Evolutionary conservation across 192 early-diverging fungal genomes (phyloP).

Genomic region (Paraglomus brasilianum): DNA sequence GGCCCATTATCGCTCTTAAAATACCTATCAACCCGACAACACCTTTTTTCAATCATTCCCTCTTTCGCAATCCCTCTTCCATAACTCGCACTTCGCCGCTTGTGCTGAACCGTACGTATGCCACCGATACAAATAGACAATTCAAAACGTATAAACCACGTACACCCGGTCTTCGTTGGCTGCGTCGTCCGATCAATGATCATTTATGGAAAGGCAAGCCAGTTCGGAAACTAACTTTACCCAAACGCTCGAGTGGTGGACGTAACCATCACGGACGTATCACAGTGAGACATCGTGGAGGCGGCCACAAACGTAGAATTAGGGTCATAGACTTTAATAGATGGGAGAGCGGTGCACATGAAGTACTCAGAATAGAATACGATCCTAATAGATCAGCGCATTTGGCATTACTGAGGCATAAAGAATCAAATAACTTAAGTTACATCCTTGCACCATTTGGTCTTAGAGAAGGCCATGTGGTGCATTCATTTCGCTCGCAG

Average conservation of each 20-base stretch:
- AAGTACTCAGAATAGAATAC: constrained; percentile 89
- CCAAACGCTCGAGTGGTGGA: constrained; percentile 82
- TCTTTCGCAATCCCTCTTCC: too few relatives aligned
- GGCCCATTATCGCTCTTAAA: too few relatives aligned
- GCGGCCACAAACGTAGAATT: constrained; percentile 86
- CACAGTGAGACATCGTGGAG: constrained; percentile 90
- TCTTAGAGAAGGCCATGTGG: constrained; percentile 71
- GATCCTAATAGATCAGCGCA: constrained; percentile 90
- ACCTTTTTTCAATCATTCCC: too few relatives aligned
- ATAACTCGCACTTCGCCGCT: too few relatives aligned
- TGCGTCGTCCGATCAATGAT: constrained; percentile 79
- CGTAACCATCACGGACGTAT: constrained; percentile 88
- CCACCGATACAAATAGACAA: constrained; percentile 39
- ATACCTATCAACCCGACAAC: too few relatives aligned
- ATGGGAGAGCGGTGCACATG: constrained; percentile 65
- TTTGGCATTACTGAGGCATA: constrained; percentile 80
- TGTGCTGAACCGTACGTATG: constrained; percentile 41
- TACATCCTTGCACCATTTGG: constrained; percentile 86
- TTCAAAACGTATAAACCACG: constrained; percentile 94
- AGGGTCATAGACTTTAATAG: constrained; percentile 88
- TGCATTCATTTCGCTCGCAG: constrained; percentile 66
- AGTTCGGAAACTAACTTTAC: constrained; percentile 73
- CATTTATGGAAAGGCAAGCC: constrained; percentile 87
- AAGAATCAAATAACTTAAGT: constrained; percentile 70
- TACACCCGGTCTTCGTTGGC: constrained; percentile 82